Conservation (phyloP, 2,329 filamentous ascomycete genomes). For the Apiospora phragmitis region DNA sequence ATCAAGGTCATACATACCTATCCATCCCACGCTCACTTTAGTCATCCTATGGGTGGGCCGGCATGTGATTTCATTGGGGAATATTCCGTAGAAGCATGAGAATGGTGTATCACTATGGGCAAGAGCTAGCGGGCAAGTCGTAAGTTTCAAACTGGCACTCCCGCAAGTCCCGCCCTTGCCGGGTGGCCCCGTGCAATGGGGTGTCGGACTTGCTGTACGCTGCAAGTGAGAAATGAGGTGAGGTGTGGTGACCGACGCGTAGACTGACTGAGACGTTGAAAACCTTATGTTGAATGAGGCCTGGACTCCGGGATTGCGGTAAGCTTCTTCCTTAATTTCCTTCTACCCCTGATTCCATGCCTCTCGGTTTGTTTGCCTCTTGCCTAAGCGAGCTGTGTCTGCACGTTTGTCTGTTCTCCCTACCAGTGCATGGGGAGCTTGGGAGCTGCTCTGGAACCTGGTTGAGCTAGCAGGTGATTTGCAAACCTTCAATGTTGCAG, state of each 20-base stretch:
- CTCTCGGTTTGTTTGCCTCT: neutral
- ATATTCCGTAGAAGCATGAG: no score
- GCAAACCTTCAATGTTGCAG: neutral
- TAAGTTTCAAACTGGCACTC: neutral
- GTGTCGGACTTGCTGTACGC: neutral
- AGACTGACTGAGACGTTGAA: neutral
- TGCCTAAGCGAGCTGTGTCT: neutral
- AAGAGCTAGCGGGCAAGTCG: neutral
- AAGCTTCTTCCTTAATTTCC: neutral
- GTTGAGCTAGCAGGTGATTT: neutral
- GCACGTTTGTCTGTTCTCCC: neutral
- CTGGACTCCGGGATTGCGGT: neutral
- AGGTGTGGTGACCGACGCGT: neutral
- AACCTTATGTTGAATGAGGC: neutral
- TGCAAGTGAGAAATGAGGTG: neutral
- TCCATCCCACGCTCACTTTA: neutral
- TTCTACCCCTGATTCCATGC: neutral
- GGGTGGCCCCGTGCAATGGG: neutral
- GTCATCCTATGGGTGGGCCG: neutral
- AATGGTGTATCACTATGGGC: neutral
- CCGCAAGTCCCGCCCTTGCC: neutral
- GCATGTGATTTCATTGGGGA: neutral
- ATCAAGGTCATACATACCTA: neutral
- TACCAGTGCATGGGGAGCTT: neutral
- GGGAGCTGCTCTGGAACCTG: neutral